Evolutionary conservation across 805 yeast species (phyloP), one percentile per base, ranked within the genome.

Genomic region (Wickerhamomyces xylosicus): DNA sequence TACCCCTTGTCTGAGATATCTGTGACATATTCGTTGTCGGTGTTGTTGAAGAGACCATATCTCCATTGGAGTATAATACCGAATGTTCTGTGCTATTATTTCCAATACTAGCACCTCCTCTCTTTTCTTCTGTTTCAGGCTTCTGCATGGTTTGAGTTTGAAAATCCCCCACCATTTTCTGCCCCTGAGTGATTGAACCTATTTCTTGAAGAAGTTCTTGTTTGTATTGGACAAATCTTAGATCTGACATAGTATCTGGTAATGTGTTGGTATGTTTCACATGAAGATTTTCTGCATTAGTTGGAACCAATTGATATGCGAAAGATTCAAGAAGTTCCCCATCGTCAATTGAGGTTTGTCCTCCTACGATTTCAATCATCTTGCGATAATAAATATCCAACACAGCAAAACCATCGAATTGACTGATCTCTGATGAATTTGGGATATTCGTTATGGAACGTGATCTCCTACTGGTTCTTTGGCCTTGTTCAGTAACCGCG

Each of bases 341-440:
- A 15, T 47, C 49, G 21, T 47, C 52, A 19, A 35, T 27, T 4
- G 28, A 11, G 3, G 28, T 18, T 27, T 47, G 47, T 27, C 50
- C 56, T 2, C 81, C 81, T 4, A 73, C 73, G 17, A 74, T 46
- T 19, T 59, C 60, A 10, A 74, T 61, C 67, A 74, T 72, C 43
- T 68, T 66, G 28, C 54, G 57, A 41, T 74, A 75, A 42, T 73
- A 74, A 35, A 66, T 48, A 36, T 69, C 67, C 31, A 75, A 46
- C 8, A 72, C 64, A 38, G 66, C 69, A 37, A 58, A 62, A 19
- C 57, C 61, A 1, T 64, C 60, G 29, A 9, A 25, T 25, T 25
- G 9, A 11, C 14, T 25, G 5, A 25, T 11, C 9, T n/a, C 14
- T 4, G 29, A 25, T 4, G 29, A 25, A n/a, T 33, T 59, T 53